A percentile compares a stretch with the other conserved stretches of the same genome.
Conservation (phyloP, 805 yeast genomes). For the Candida suzukii region DNA sequence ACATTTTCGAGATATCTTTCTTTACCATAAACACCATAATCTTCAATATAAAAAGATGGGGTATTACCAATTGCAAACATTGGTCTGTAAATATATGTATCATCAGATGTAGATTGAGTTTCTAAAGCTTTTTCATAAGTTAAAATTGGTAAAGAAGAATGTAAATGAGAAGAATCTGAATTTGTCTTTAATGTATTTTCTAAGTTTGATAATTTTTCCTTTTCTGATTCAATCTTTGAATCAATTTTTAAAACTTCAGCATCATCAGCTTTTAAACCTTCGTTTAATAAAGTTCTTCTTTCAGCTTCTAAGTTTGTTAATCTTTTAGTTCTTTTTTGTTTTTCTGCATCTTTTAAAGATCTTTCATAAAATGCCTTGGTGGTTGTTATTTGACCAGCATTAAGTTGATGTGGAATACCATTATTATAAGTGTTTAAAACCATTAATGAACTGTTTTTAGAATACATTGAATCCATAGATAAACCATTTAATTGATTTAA, state of each 20-base stretch:
- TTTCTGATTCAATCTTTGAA: background rate
- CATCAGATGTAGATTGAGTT: too few relatives aligned
- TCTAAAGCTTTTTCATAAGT: conserved; percentile 33
- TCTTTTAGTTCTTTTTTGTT: background rate
- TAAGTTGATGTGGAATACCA: conserved; percentile 69
- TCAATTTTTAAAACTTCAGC: too few relatives aligned
- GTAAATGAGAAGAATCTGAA: conserved; percentile 1
- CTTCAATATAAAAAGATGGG: conserved; percentile 61
- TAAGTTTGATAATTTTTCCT: conserved; percentile 3
- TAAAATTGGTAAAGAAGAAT: conserved; percentile 14
- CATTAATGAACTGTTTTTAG: conserved; percentile 43
- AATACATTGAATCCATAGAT: conserved; percentile 1
- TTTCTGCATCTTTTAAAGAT: background rate
- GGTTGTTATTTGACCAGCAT: conserved; percentile 43
- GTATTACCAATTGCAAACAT: conserved; percentile 66
- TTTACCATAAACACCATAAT: conserved; percentile 77
- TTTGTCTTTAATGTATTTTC: conserved; percentile 3
- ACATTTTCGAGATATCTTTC: conserved; percentile 63
- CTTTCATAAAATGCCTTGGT: conserved; percentile 16
- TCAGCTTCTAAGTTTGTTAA: too few relatives aligned
- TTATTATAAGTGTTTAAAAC: conserved; percentile 82
- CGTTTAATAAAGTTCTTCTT: background rate
- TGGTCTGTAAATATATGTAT: conserved; percentile 43
- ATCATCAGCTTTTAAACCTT: conserved; percentile 11
- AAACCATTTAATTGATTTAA: background rate